A percentile compares a stretch with the other conserved stretches of the same genome.
Evolutionary conservation across 176 grass and related monocot species (phyloP).

Genomic region (Aegilops sharonensis): DNA sequence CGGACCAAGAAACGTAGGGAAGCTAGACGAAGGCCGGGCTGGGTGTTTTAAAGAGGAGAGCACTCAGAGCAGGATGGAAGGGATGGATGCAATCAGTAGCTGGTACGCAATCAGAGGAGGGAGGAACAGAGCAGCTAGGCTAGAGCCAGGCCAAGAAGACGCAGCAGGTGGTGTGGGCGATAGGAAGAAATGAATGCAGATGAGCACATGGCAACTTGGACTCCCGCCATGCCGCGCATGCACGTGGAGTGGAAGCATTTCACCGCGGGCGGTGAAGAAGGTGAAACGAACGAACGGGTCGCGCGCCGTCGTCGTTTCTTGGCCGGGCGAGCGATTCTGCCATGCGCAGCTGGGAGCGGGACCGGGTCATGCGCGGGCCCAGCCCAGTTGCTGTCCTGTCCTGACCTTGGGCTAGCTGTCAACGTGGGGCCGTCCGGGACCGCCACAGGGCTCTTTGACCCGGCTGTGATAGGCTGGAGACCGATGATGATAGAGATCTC

Average conservation of each 20-base stretch:
- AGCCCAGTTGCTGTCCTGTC: not conserved
- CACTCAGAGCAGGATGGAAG: not conserved
- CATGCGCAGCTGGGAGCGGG: not conserved
- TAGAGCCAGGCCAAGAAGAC: not conserved
- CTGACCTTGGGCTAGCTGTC: not conserved
- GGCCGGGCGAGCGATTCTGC: not conserved
- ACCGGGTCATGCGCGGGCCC: not conserved
- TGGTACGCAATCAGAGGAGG: slow-evolving; percentile 18
- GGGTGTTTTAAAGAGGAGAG: slow-evolving; percentile 31
- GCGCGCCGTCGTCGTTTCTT: not conserved
- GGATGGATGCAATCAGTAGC: not conserved
- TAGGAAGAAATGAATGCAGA: slow-evolving; percentile 8
- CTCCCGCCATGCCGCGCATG: not conserved
- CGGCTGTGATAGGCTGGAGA: slow-evolving; percentile 46
- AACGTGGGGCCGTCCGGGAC: not conserved
- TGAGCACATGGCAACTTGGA: slow-evolving; percentile 47
- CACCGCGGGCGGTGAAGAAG: not conserved
- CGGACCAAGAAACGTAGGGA: not conserved
- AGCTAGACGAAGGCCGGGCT: not conserved
- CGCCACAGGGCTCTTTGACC: not conserved
- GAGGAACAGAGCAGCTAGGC: not conserved
- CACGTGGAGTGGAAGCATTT: not conserved
- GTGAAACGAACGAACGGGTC: not conserved
- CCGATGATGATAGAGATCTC: not conserved
- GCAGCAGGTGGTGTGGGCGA: slow-evolving; percentile 6